Evolutionary conservation across 164 flowering plant species (phyloP), one percentile per base, ranked within the genome.

Genomic region (Houttuynia cordata): DNA sequence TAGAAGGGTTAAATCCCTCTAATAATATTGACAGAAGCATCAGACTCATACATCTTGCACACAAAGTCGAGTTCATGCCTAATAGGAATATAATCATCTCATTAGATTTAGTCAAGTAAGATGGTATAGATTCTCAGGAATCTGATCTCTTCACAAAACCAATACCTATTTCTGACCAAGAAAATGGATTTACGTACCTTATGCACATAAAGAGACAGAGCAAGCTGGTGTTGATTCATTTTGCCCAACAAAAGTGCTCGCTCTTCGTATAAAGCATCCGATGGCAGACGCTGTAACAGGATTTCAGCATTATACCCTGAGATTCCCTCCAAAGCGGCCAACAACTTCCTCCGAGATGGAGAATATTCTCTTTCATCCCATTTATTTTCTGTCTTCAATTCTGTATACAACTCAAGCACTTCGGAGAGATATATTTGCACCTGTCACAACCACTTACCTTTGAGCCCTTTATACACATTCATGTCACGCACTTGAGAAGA

Each of bases 371-470:
- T 83, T 73, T 94, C 99, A 63, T 87, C 88, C 99, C 99, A 94
- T 51, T 80, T 80, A 50, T 81, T 75, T 56, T 88, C 87, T 69
- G 87, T 68, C 66, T 53, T 74, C 54, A 83, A 73, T 55, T 87
- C 87, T 8, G 75, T 70, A 68, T 91, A 68, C 88, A 85, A 88
- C 12, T 94, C 97, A 71, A 91, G 96, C 56, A 91, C 96, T 75
- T 94, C 96, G 0, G 87, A 88, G n/a, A 94, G 94, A 79, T 94
- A 94, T 56, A 91, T 81, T 88, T 94, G 99, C 63, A 94, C 87
- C 99, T 94, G 63, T 56, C 40, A 56, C 0, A 47, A 57, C 23
- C 57, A 53, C 7, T 24, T 12, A 24, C 4, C 17, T 7, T 23
- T 57, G 49, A 45, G 49, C 13, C 49, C 49, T 17, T 45, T 12